A percentile compares a stretch with the other conserved stretches of the same genome.
These are phyloP conservation scores for Aphanomyces stellatus DNA, from an alignment of 352 stramenopile genomes.

Conservation along the genomic window DNA sequence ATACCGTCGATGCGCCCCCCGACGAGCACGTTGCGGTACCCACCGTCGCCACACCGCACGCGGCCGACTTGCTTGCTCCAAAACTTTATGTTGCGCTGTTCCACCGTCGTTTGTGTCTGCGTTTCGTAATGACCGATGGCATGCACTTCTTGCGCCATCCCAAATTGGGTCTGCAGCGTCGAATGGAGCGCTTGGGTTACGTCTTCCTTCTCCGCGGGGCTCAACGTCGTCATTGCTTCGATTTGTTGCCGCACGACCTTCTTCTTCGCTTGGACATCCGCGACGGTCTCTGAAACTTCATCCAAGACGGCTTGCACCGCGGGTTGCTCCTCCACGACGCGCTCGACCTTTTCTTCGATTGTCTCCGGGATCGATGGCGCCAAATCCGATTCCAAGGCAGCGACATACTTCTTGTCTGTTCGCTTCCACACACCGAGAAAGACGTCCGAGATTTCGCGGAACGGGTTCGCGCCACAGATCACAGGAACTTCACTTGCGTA, in stretches of 20 bases:
- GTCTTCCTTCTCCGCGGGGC: slow-evolving; percentile 41
- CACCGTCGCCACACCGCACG: slow-evolving; percentile 21
- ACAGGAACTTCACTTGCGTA: slow-evolving; percentile 83
- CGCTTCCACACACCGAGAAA: slow-evolving; percentile 73
- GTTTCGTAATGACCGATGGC: slow-evolving; percentile 65
- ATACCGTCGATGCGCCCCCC: slow-evolving; percentile 79
- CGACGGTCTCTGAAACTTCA: background rate
- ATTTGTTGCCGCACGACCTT: slow-evolving; percentile 24
- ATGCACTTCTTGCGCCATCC: slow-evolving; percentile 44
- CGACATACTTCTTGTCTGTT: slow-evolving; percentile 59
- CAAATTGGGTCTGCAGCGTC: slow-evolving; percentile 75
- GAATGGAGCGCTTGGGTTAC: slow-evolving; percentile 68
- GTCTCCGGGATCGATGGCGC: slow-evolving; percentile 33
- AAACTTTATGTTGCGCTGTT: slow-evolving; percentile 68
- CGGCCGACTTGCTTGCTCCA: slow-evolving; percentile 55
- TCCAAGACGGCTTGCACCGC: slow-evolving; percentile 48
- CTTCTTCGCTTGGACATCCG: slow-evolving; percentile 29
- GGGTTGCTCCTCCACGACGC: slow-evolving; percentile 19
- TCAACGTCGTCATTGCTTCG: slow-evolving; percentile 25
- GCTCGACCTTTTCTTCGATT: slow-evolving; percentile 42
- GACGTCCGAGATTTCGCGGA: slow-evolving; percentile 75
- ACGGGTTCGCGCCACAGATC: slow-evolving; percentile 72
- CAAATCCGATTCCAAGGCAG: slow-evolving; percentile 37
- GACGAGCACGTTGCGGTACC: slow-evolving; percentile 46
- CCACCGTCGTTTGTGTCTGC: slow-evolving; percentile 41